Evolutionary conservation across 257 asterid species (phyloP).

Genomic region (Solanum chiquidenum): DNA sequence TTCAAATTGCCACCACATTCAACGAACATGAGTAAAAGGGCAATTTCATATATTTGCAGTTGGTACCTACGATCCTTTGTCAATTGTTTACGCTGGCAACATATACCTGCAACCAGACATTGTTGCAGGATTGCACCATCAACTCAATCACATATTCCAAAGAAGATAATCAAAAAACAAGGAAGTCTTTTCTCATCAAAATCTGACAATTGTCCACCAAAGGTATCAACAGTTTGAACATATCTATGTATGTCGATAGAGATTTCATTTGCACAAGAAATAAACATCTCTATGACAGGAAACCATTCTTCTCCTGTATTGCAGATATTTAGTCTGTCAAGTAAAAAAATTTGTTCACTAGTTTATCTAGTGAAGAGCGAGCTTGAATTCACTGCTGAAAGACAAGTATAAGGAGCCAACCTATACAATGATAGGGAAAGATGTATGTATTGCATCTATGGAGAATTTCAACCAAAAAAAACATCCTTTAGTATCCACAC

Average conservation of each 20-base stretch:
- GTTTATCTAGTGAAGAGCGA: background rate
- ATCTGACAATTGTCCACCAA: background rate
- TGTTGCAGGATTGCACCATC: background rate
- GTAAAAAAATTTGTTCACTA: background rate
- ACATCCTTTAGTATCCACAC: slow-evolving; percentile 3
- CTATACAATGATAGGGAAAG: slow-evolving; percentile 9
- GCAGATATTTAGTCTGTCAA: background rate
- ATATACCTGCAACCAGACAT: background rate
- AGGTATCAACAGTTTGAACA: background rate
- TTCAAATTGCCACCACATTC: background rate
- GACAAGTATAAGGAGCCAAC: slow-evolving; percentile 7
- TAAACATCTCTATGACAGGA: background rate
- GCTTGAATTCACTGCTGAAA: slow-evolving; percentile 2
- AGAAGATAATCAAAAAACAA: background rate
- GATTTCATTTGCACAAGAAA: background rate
- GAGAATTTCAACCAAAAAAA: background rate
- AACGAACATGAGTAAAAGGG: background rate
- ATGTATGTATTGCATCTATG: background rate
- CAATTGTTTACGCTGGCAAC: background rate
- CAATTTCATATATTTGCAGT: background rate
- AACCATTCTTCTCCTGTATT: background rate
- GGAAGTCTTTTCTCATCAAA: background rate
- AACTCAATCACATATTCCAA: background rate
- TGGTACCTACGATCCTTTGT: background rate
- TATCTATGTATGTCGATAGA: background rate